Conservation (phyloP, 2,329 filamentous ascomycete genomes). For the Epichloe amarillans region DNA sequence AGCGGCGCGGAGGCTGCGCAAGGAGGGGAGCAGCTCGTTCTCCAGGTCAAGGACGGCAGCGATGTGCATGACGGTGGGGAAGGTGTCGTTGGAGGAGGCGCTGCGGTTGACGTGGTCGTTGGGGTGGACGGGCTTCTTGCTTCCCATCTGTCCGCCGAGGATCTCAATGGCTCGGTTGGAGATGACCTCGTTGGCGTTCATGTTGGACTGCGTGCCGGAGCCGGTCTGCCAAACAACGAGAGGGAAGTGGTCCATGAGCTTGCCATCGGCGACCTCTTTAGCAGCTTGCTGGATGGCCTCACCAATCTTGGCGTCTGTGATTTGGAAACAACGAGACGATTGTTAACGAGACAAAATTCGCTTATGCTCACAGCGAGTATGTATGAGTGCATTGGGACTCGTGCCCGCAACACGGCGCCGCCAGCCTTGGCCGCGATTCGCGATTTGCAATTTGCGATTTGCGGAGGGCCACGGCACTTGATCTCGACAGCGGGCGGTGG, state of each 20-base stretch:
- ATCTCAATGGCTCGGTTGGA: conserved; percentile 99
- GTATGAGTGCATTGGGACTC: neutral
- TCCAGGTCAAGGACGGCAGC: conserved; percentile 91
- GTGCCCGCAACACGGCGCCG: neutral
- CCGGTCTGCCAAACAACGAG: conserved; percentile 99
- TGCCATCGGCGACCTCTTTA: conserved; percentile 80
- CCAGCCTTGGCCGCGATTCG: no score
- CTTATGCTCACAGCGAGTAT: neutral
- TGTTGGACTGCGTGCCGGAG: conserved; percentile 97
- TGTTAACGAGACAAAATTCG: no score
- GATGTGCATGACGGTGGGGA: conserved; percentile 99
- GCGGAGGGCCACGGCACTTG: no score
- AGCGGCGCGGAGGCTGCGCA: conserved; percentile 69
- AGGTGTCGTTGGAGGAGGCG: conserved; percentile 96
- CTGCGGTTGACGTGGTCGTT: conserved; percentile 99
- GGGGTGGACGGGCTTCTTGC: conserved; percentile 96
- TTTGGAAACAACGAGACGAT: neutral
- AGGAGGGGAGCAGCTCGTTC: conserved; percentile 65
- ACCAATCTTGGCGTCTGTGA: conserved; percentile 55
- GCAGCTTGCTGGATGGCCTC: conserved; percentile 92
- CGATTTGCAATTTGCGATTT: no score
- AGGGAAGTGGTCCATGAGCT: conserved; percentile 94
- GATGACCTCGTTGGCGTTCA: conserved; percentile 99
- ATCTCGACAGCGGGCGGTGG: no score
- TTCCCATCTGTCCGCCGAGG: conserved; percentile 81